Conservation (phyloP, 495 filamentous ascomycete species). For the Talaromyces proteolyticus region DNA sequence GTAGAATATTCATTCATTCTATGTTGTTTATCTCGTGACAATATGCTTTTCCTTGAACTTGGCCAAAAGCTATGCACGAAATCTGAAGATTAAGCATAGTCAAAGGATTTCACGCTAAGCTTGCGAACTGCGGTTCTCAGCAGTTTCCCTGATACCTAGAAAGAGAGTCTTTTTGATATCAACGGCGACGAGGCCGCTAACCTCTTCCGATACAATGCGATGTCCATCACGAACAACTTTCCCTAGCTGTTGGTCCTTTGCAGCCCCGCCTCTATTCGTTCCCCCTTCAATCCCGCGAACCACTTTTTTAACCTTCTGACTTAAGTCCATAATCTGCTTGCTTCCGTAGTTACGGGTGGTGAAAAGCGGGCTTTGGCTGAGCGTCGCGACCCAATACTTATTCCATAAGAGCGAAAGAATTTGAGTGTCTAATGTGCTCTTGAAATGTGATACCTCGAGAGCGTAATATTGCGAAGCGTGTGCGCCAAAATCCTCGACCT, state of each 20-base stretch:
- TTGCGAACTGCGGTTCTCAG: conserved; percentile 5
- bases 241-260: conserved; percentile 60
- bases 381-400: conserved; percentile 98
- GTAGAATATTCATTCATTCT: too few species aligned
- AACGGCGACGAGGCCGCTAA: conserved; percentile 72
- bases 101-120: too few species aligned
- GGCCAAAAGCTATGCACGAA: too few species aligned
- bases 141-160: conserved; percentile 48
- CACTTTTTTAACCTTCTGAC: conserved; percentile 67
- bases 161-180: conserved; percentile 86
- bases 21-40: too few species aligned
- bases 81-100: too few species aligned
- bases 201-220: conserved; percentile 82
- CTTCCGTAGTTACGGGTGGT: conserved; percentile 90
- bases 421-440: conserved; percentile 79
- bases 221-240: conserved; percentile 76
- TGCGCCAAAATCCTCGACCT: conserved; percentile 94
- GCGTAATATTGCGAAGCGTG: conserved; percentile 85
- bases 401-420: conserved; percentile 92
- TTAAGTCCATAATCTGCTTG: conserved; percentile 87
- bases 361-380: conserved; percentile 91
- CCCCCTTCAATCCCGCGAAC: conserved; percentile 38
- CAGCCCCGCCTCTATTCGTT: conserved; percentile 23
- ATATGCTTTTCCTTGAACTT: too few species aligned
- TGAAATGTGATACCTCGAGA: conserved; percentile 88